These are phyloP conservation scores for Cylindrotheca closterium DNA, from an alignment of 108 stramenopile genomes.

Conservation along the genomic window DNA sequence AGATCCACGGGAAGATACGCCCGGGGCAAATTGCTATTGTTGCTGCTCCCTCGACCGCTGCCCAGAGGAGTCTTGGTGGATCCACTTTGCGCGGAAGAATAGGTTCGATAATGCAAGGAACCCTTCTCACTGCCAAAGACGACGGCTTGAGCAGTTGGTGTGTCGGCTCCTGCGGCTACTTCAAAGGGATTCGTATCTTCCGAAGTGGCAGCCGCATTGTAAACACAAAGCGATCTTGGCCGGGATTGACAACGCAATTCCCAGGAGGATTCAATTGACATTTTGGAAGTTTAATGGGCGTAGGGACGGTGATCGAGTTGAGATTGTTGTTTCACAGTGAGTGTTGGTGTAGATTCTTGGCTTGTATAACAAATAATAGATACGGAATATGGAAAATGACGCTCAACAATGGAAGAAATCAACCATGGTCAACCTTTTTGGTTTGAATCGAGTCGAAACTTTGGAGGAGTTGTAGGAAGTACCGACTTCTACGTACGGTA, in stretches of 20 bases:
- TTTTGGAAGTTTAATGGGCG: constrained; percentile 23
- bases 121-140: constrained; percentile 81
- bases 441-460: too few species aligned
- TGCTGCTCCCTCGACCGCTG: background rate
- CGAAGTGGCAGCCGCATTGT: constrained; percentile 20
- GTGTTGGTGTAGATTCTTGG: too few species aligned
- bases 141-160: constrained; percentile 30
- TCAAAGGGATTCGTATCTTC: constrained; percentile 36
- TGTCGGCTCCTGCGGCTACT: constrained; percentile 19
- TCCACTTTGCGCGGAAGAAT: constrained; percentile 10
- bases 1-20: constrained; percentile 44
- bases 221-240: constrained; percentile 41
- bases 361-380: too few species aligned
- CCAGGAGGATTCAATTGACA: constrained; percentile 51
- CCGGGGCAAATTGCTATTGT: constrained; percentile 21
- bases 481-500: too few species aligned
- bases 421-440: too few species aligned
- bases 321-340: too few species aligned
- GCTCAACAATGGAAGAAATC: too few species aligned
- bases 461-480: too few species aligned
- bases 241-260: constrained; percentile 31
- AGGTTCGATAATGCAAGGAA: constrained; percentile 65
- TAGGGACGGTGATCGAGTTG: too few species aligned
- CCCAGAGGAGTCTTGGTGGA: constrained; percentile 5
- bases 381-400: too few species aligned